Evolutionary conservation across 352 stramenopile species (phyloP).

Genomic region (Pythium grandisporangium): DNA sequence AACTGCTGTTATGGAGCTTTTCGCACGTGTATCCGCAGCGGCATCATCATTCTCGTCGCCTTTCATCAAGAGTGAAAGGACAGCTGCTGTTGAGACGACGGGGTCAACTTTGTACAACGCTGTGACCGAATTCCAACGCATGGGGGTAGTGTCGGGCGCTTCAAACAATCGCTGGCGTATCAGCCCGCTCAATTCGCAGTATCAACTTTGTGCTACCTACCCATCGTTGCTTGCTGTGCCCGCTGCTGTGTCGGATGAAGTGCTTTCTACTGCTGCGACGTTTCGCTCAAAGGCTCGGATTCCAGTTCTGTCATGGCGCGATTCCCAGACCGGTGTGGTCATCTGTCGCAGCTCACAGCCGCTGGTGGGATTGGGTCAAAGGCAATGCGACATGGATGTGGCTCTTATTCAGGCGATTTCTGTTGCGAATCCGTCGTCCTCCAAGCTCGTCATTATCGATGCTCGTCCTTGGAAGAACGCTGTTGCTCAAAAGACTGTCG

Average conservation of each 20-base stretch:
- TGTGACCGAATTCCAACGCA: slow-evolving; percentile 54
- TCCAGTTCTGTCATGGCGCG: slow-evolving; percentile 74
- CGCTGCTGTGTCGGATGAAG: slow-evolving; percentile 43
- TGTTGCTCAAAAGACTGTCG: slow-evolving; percentile 85
- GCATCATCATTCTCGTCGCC: no score
- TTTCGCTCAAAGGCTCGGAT: slow-evolving; percentile 83
- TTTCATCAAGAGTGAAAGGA: no score
- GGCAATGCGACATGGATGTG: slow-evolving; percentile 80
- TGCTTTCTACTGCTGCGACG: slow-evolving; percentile 55
- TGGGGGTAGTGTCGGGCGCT: slow-evolving; percentile 27
- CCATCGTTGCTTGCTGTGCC: slow-evolving; percentile 69
- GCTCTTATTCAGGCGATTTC: slow-evolving; percentile 76
- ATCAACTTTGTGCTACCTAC: slow-evolving; percentile 71
- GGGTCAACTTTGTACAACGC: slow-evolving; percentile 68
- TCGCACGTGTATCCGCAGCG: slow-evolving; percentile 42
- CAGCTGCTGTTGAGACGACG: no score
- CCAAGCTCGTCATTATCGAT: slow-evolving; percentile 85
- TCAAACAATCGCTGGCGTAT: slow-evolving; percentile 50
- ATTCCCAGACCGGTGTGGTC: slow-evolving; percentile 55
- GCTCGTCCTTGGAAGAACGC: slow-evolving; percentile 86
- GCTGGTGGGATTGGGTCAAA: slow-evolving; percentile 69
- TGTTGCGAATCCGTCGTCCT: slow-evolving; percentile 66
- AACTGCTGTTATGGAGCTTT: slow-evolving; percentile 32
- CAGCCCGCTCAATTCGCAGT: slow-evolving; percentile 55
- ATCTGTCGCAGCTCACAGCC: slow-evolving; percentile 83